Evolutionary conservation across 192 early-diverging fungal genomes (phyloP), one percentile per base, ranked within the genome.

Genomic region (Gryganskiella cystojenkinii): DNA sequence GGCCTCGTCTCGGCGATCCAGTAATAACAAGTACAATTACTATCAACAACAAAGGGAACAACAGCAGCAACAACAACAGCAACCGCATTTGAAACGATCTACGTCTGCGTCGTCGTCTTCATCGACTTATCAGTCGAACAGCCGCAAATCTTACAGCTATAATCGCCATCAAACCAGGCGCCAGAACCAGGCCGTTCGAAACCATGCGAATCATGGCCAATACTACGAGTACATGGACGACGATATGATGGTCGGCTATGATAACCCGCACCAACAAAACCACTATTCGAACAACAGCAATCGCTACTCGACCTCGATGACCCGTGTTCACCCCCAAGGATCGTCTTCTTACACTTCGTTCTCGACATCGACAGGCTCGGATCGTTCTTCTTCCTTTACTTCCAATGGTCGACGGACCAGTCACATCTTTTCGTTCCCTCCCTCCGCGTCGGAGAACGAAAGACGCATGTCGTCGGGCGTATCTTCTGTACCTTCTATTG

Each of bases 371-470:
- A 20, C 42, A 10, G 37, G 6, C 47, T 54, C 70, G 27, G 45
- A 50, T 50, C 47, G 6, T 50, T 5, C 55, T 22, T 59, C 51
- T 57, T 60, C 58, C 8, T 44, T 14, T 8, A 3, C 30, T 28
- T 30, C 34, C 14, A 27, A 34, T 20, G 13, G 53, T 37, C 53
- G 42, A 15, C 52, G 24, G 42, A 35, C 64, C 20, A 52, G 61
- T 61, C 49, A 61, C 44, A 51, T 56, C 71, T 47, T 53, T 14
- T 34, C 46, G 11, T 40, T 45, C n/a, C 47, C 44, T 53, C 44
- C 33, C 44, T 49, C 42, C 43, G 24, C 47, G 57, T 68, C 65
- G 72, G 72, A 76, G 64, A 76, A 44, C 25, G 65, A 76, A 76
- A 76, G 65, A 15, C 47, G 43, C 31, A n/a, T 34, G 20, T n/a